These are phyloP conservation scores for Hanseniaspora nectarophila DNA, from an alignment of 805 yeast genomes.

Conservation along the genomic window DNA sequence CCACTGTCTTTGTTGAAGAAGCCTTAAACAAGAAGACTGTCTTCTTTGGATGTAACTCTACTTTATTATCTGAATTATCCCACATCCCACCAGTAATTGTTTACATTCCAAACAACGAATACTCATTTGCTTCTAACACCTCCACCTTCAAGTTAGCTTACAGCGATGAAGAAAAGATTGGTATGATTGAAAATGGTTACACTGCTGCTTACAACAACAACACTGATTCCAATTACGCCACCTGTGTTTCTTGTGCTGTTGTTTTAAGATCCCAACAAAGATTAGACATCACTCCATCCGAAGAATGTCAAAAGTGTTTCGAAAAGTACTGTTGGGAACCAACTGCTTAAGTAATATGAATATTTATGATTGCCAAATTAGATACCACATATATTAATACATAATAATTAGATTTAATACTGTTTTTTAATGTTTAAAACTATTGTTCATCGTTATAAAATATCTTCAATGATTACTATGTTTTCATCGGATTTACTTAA, in stretches of 20 bases:
- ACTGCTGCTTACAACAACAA: slow-evolving; percentile 58
- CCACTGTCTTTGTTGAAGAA: slow-evolving; percentile 42
- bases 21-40: slow-evolving; percentile 60
- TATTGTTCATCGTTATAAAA: no score
- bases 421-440: no score
- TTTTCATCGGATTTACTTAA: no score
- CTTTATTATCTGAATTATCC: slow-evolving; percentile 44
- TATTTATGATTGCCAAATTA: no score
- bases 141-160: slow-evolving; percentile 62
- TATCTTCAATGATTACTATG: no score
- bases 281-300: slow-evolving; percentile 44
- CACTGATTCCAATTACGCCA: slow-evolving; percentile 54
- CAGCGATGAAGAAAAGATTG: slow-evolving; percentile 41
- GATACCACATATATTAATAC: background rate
- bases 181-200: slow-evolving; percentile 62
- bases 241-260: slow-evolving; percentile 75
- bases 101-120: slow-evolving; percentile 66
- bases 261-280: slow-evolving; percentile 69
- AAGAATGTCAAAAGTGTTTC: slow-evolving; percentile 65
- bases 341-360: background rate
- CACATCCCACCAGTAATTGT: slow-evolving; percentile 61
- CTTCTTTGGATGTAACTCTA: slow-evolving; percentile 72
- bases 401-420: no score
- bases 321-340: slow-evolving; percentile 45
- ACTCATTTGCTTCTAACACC: slow-evolving; percentile 53